These are phyloP conservation scores for Tolypocladium album DNA, from an alignment of 2,329 filamentous ascomycete genomes.

Conservation along the genomic window DNA sequence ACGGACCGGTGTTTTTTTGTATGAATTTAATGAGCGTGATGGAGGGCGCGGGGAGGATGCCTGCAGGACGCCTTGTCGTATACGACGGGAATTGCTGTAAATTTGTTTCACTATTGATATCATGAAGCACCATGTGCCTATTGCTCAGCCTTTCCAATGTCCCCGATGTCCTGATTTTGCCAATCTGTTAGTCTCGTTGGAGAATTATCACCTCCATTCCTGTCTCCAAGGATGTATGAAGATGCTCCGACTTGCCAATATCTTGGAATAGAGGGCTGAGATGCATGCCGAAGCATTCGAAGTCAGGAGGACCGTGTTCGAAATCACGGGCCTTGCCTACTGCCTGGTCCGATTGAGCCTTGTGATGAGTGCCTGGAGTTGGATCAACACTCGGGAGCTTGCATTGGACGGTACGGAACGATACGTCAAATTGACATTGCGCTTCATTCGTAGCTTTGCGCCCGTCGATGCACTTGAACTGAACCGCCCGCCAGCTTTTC, in stretches of 20 bases:
- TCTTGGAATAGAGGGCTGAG: constrained; percentile 44
- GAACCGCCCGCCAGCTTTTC: constrained; percentile 56
- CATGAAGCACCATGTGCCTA: background rate
- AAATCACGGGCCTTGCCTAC: constrained; percentile 48
- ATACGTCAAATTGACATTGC: constrained; percentile 35
- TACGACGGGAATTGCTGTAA: constrained; percentile 3
- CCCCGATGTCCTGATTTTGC: constrained; percentile 3
- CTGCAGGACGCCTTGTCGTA: constrained; percentile 6
- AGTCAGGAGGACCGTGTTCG: constrained; percentile 45
- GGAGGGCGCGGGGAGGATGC: background rate
- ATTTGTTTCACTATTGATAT: constrained; percentile 3
- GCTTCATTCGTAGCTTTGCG: constrained; percentile 5
- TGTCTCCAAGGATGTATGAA: constrained; percentile 38
- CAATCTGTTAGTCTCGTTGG: constrained; percentile 31
- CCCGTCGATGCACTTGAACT: constrained; percentile 33
- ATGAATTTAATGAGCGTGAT: background rate
- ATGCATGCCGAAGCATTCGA: constrained; percentile 55
- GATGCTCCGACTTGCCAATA: constrained; percentile 11
- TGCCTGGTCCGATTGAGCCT: constrained; percentile 44
- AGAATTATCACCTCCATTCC: constrained; percentile 45
- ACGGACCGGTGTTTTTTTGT: background rate
- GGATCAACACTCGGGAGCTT: constrained; percentile 63
- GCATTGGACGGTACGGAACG: constrained; percentile 58
- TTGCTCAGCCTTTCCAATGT: background rate
- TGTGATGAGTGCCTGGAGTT: constrained; percentile 43